phyloP scores from a whole-genome alignment of 2,329 filamentous ascomycete genomes.

The Triangularia verruculosa region DNA sequence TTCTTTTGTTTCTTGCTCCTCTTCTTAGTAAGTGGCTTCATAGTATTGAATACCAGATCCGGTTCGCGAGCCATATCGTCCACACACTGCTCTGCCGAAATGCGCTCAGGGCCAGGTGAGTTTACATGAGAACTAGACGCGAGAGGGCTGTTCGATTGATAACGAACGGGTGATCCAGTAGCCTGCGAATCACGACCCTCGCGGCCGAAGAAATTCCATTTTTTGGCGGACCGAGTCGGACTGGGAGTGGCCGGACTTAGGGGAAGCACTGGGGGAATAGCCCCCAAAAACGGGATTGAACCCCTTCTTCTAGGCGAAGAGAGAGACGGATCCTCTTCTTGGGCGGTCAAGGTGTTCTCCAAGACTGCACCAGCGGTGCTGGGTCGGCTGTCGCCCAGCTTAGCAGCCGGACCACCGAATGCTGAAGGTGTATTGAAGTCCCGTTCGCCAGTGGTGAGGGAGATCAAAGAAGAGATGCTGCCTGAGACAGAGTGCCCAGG shows the following conservation, averaged over 20 bases:
- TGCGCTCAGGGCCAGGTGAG: conserved; percentile 29
- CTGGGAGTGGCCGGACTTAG: conserved; percentile 42
- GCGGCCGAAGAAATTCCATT: conserved; percentile 62
- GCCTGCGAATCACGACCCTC: conserved; percentile 59
- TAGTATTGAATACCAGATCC: conserved; percentile 21
- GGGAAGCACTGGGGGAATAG: conserved; percentile 37
- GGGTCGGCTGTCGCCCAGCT: conserved; percentile 53
- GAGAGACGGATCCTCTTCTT: conserved; percentile 32
- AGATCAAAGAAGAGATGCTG: conserved; percentile 76
- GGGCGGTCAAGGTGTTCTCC: conserved; percentile 46
- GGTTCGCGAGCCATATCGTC: conserved; percentile 30
- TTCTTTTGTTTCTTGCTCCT: conserved; percentile 57
- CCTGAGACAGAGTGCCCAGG: conserved; percentile 71
- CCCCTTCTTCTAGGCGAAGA: conserved; percentile 51
- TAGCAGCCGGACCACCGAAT: conserved; percentile 41
- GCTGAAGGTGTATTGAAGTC: conserved; percentile 37
- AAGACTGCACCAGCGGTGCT: conserved; percentile 71
- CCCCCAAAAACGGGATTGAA: conserved; percentile 55
- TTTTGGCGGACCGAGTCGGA: conserved; percentile 51
- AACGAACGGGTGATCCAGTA: conserved; percentile 45
- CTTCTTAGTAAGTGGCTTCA: conserved; percentile 33
- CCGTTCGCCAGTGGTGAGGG: conserved; percentile 50
- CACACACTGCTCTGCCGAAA: conserved; percentile 38
- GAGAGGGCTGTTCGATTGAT: conserved; percentile 46
- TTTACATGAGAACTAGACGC: conserved; percentile 41